These are phyloP conservation scores for Botryotinia narcissicola DNA, from an alignment of 2,329 filamentous ascomycete genomes.

Conservation along the genomic window DNA sequence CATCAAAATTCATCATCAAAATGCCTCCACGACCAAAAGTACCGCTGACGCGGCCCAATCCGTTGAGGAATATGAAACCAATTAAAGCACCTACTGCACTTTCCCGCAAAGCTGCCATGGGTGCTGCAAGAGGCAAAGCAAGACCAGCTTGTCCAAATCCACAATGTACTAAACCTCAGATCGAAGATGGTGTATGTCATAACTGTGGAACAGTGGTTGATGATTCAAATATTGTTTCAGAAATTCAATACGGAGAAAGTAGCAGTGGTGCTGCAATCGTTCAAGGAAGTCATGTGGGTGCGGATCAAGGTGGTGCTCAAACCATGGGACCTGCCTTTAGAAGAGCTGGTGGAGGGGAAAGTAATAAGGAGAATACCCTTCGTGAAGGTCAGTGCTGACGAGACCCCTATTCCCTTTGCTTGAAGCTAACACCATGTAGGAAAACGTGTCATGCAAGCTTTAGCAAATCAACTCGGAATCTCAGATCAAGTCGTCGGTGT, in stretches of 20 bases:
- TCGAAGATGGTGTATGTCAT: slow-evolving; percentile 69
- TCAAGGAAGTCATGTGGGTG: slow-evolving; percentile 83
- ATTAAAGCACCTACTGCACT: slow-evolving; percentile 30
- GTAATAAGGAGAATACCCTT: slow-evolving; percentile 58
- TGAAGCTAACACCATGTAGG: slow-evolving; percentile 26
- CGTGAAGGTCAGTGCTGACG: slow-evolving; percentile 43
- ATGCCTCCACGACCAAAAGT: slow-evolving; percentile 10
- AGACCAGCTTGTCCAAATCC: slow-evolving; percentile 54
- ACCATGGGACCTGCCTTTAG: slow-evolving; percentile 62
- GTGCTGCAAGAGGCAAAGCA: slow-evolving; percentile 20
- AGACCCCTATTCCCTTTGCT: background rate
- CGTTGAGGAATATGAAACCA: slow-evolving; percentile 26
- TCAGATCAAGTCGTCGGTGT: slow-evolving; percentile 62
- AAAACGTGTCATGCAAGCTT: slow-evolving; percentile 57
- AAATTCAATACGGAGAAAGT: slow-evolving; percentile 87
- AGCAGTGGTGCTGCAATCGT: slow-evolving; percentile 83
- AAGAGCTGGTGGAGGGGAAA: slow-evolving; percentile 56
- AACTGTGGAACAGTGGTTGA: slow-evolving; percentile 82
- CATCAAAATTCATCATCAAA: background rate
- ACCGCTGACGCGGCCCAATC: slow-evolving; percentile 24
- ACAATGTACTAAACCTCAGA: slow-evolving; percentile 58
- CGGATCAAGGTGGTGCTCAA: slow-evolving; percentile 64
- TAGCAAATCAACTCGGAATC: slow-evolving; percentile 58
- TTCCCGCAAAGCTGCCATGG: slow-evolving; percentile 26
- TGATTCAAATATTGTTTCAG: slow-evolving; percentile 85